Evolutionary conservation across 2,329 filamentous ascomycete species (phyloP), one percentile per base, ranked within the genome.

Genomic region (Trematosphaeria pertusa): DNA sequence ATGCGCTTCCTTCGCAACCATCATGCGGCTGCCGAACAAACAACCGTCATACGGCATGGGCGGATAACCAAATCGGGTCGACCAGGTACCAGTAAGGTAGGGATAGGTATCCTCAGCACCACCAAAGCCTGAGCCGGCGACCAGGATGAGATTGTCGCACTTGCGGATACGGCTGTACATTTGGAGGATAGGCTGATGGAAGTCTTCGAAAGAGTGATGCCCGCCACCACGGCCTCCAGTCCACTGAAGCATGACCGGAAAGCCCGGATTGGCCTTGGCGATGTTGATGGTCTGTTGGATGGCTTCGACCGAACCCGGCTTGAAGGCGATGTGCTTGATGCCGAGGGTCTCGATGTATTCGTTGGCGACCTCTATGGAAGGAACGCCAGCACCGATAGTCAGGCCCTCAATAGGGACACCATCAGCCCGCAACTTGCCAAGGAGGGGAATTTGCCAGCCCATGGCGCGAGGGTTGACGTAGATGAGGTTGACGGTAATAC

Each of bases 271-370:
- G 2, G 72, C 71, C 47, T 74, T 75, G 7, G 76, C 76, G 40
- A 79, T 77, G 52, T 75, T 75, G 58, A 78, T 72, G 2, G 75
- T 75, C 43, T 76, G 69, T 44, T 75, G 73, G 32, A 79, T 78
- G 1, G 73, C 70, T 30, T 73, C 71, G 2, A 70, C 62, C 1
- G 76, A 78, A 28, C 75, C 76, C 14, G 76, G 76, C 59, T 79
- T 79, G 65, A 79, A 77, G 10, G 69, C 66, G 44, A 79, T 78
- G 56, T 78, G 74, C 61, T 75, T 74, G 41, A 78, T 70, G 9
- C 76, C 76, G 7, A 79, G 60, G 3, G 92, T 97, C 74, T 71
- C 58, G 38, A 79, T 78, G 56, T 78, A 79, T 46, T 76, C 76
- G 34, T 73, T 75, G 43, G 74, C 76, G 15, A 78, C 70, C 17